Evolutionary conservation across 2,329 filamentous ascomycete genomes (phyloP).

Genomic region (Neurospora sp.): DNA sequence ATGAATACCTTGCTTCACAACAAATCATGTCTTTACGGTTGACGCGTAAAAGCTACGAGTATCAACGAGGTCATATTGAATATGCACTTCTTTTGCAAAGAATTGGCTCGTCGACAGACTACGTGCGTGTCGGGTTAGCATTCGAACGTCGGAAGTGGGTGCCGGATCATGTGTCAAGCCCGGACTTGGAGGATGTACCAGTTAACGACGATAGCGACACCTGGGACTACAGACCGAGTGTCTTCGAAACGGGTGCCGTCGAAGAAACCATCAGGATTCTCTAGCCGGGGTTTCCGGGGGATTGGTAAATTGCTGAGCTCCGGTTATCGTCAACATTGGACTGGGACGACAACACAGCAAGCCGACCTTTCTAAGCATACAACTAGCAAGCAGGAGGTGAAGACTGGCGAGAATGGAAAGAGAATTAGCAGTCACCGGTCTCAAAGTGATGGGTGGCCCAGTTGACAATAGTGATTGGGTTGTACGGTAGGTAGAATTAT

Average conservation of each 20-base stretch:
- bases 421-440: no score
- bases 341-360: no score
- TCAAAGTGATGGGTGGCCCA: no score
- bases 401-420: no score
- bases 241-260: neutral
- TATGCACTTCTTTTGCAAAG: neutral
- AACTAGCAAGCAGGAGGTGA: no score
- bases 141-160: fast-evolving
- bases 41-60: neutral
- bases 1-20: neutral
- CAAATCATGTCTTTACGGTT: neutral
- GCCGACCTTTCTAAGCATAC: no score
- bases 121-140: neutral
- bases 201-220: fast-evolving
- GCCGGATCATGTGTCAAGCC: neutral
- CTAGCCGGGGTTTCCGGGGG: neutral
- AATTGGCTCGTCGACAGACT: neutral
- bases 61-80: neutral
- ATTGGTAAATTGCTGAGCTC: no score
- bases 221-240: neutral
- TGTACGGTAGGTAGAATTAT: no score
- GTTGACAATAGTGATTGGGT: no score
- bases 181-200: fast-evolving
- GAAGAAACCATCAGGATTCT: neutral
- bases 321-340: neutral